Evolutionary conservation across 352 stramenopile genomes (phyloP), one percentile per base, ranked within the genome.

Genomic region (Globisporangium alternatum): DNA sequence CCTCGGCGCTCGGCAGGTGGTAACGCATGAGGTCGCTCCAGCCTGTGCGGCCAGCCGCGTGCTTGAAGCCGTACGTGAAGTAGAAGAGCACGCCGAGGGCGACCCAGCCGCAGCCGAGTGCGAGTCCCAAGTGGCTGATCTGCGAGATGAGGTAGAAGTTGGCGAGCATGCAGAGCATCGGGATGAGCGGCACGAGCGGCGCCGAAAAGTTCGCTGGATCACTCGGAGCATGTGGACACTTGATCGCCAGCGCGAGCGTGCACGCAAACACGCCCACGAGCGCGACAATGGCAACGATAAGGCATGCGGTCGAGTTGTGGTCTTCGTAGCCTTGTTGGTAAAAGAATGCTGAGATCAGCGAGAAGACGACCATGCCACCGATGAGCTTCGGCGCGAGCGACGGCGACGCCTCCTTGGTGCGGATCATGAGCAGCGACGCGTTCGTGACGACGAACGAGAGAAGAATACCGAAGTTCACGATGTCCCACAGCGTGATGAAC

Each of bases 361-460:
- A 65, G 28, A 61, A 70, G 9, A 60, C 62, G 25, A 90, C 76
- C 25, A 88, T 78, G 21, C 56, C 53, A 17, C 47, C 67, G 35
- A 83, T 86, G 31, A 87, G 67, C 55, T 76, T 76, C 1, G 77
- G 70, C 2, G 74, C 74, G 31, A 78, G 67, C 9, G 22, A 54
- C 12, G 86, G 77, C 19, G 81, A 88, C n/a, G n/a, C n/a, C n/a
- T 76, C 68, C 28, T 88, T 77, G 54, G 54, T 72, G 47, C 88
- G 85, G 17, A 89, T 64, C 60, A 95, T 81, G 12, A 97, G 64
- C 7, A 96, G 72, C 63, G 85, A 77, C 33, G 71, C 69, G 60
- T 95, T 96, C 39, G 86, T 79, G 65, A 96, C 81, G 70, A 90
- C 90, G 72, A 97, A 96, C 19, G 84, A 92, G n/a, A 97, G 49